Evolutionary conservation across 108 stramenopile species (phyloP).

Genomic region (Discostella pseudostelligera): DNA sequence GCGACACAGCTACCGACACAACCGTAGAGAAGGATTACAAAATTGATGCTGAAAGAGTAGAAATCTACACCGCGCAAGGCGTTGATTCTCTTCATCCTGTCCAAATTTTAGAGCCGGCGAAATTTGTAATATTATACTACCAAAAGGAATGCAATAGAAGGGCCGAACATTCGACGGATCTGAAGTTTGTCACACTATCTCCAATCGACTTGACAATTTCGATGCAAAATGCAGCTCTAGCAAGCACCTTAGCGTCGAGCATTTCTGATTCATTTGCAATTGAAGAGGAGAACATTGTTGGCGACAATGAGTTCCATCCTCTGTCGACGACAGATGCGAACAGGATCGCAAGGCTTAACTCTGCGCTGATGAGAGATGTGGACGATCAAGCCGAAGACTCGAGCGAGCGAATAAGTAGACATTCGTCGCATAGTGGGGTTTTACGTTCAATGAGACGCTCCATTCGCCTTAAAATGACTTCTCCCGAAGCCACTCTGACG

Average conservation of each 20-base stretch:
- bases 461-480: slow-evolving; percentile 56
- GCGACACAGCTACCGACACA: slow-evolving; percentile 24
- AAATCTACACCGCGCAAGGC: slow-evolving; percentile 82
- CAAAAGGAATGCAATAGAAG: slow-evolving; percentile 30
- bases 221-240: slow-evolving; percentile 81
- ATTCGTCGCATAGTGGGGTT: slow-evolving; percentile 28
- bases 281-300: slow-evolving; percentile 4
- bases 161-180: slow-evolving; percentile 41
- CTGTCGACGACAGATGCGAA: slow-evolving; percentile 51
- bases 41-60: slow-evolving; percentile 58
- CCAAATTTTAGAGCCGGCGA: slow-evolving; percentile 79
- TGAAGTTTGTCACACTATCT: slow-evolving; percentile 67
- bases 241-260: slow-evolving; percentile 64
- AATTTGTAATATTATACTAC: slow-evolving; percentile 56
- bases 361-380: slow-evolving; percentile 51
- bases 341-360: slow-evolving; percentile 58
- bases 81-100: slow-evolving; percentile 58
- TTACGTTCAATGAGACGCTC: slow-evolving; percentile 7
- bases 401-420: slow-evolving; percentile 16
- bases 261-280: slow-evolving; percentile 50
- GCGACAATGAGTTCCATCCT: slow-evolving; percentile 22
- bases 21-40: slow-evolving; percentile 53
- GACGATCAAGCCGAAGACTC: slow-evolving; percentile 9
- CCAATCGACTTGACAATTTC: slow-evolving; percentile 67
- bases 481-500: slow-evolving; percentile 63